Conservation (phyloP, 108 stramenopile genomes). For the Stephanodiscus triporus region DNA sequence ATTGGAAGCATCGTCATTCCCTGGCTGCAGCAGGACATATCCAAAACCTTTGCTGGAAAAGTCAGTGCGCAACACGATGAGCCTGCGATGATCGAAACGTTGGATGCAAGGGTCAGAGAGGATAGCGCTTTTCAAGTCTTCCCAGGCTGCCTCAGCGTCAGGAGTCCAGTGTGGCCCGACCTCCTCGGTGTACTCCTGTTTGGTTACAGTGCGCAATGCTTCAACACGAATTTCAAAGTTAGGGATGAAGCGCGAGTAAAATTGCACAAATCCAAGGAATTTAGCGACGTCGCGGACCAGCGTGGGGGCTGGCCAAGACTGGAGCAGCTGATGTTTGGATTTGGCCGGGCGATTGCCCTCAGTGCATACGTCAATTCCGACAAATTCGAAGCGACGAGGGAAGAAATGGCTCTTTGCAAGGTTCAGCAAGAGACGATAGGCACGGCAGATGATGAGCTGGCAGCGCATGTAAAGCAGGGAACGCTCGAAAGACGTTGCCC, state of each 20-base stretch:
- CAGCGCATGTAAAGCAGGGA: background rate
- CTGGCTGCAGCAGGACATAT: constrained; percentile 5
- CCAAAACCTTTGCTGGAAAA: constrained; percentile 15
- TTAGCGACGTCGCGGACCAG: constrained; percentile 17
- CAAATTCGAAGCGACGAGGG: background rate
- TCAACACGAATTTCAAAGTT: constrained; percentile 7
- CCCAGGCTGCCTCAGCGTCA: background rate
- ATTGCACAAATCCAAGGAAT: constrained; percentile 12
- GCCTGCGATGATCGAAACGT: background rate
- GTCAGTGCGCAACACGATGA: constrained; percentile 12
- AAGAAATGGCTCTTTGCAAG: background rate
- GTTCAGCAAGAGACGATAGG: background rate
- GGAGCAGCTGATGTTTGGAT: background rate
- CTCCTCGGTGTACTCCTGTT: background rate
- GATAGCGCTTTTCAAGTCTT: background rate
- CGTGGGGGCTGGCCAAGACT: background rate
- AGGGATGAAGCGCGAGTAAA: constrained; percentile 16
- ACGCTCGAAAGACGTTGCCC: background rate
- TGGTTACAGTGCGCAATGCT: background rate
- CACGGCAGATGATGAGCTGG: background rate
- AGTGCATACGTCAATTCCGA: background rate
- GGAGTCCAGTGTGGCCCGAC: background rate
- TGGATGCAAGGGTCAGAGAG: constrained; percentile 18
- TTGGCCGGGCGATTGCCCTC: background rate
- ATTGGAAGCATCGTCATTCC: too few relatives aligned